phyloP scores from a whole-genome alignment of 441 rosid species.

The Sinapis alba region DNA sequence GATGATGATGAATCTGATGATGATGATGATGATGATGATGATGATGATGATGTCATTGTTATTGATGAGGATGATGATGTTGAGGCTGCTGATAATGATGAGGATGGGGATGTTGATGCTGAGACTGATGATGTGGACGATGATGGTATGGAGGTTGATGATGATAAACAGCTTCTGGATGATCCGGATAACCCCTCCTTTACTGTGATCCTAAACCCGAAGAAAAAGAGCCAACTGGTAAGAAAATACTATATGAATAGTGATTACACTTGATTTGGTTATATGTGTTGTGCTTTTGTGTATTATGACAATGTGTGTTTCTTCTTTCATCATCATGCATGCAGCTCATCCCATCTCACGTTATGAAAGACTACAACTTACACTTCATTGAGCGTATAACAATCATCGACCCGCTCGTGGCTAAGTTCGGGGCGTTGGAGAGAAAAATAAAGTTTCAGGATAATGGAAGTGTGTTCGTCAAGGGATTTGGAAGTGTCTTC shows the following conservation, averaged over 20 bases:
- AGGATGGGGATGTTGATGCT: not conserved
- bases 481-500: slow-evolving; percentile 16
- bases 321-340: not conserved
- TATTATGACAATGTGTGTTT: not conserved
- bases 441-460: slow-evolving; percentile 10
- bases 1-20: no score
- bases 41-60: not conserved
- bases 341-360: slow-evolving; percentile 24
- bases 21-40: not conserved
- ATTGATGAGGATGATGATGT: not conserved
- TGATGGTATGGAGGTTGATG: not conserved
- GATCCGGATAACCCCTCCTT: slow-evolving; percentile 20
- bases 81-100: not conserved
- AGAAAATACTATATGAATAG: not conserved
- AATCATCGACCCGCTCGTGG: slow-evolving; percentile 12
- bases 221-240: slow-evolving; percentile 33
- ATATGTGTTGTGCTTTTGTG: not conserved
- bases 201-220: slow-evolving; percentile 5
- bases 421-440: slow-evolving; percentile 15
- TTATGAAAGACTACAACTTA: slow-evolving; percentile 20
- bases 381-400: slow-evolving; percentile 9
- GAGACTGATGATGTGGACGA: not conserved
- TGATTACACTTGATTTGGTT: not conserved
- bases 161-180: slow-evolving; percentile 19
- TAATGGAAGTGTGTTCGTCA: slow-evolving; percentile 13